Percentiles rank a stretch among this genome's conserved stretches.
phyloP scores from a whole-genome alignment of 805 yeast species.

The Hermanozyma aechmeae region DNA sequence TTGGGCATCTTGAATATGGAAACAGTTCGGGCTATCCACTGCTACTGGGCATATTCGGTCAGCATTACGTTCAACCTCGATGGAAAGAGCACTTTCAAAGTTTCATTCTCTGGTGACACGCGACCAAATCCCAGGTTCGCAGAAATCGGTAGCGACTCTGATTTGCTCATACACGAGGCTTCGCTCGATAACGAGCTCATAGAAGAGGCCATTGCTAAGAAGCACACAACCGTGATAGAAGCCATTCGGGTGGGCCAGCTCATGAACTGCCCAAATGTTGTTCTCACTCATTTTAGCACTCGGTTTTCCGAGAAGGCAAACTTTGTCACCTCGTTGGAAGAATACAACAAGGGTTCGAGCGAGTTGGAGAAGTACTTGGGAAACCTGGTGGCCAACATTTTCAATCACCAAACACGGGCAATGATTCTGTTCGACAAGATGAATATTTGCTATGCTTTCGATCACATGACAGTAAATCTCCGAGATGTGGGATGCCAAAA shows the following conservation, averaged over 20 bases:
- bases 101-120: constrained; percentile 93
- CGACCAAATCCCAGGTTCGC: constrained; percentile 69
- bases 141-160: constrained; percentile 54
- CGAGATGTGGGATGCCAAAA: constrained; percentile 19
- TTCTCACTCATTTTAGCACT: constrained; percentile 89
- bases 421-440: constrained; percentile 17
- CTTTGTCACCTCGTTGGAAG: constrained; percentile 14
- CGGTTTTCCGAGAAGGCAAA: constrained; percentile 46
- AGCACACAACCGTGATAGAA: constrained; percentile 83
- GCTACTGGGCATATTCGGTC: constrained; percentile 64
- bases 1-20: constrained; percentile 34
- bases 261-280: constrained; percentile 64
- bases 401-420: constrained; percentile 5
- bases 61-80: constrained; percentile 46
- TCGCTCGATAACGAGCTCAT: constrained; percentile 74
- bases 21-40: constrained; percentile 77
- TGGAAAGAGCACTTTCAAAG: constrained; percentile 38
- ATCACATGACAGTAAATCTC: constrained; percentile 25
- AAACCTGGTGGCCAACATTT: constrained; percentile 16
- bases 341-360: constrained; percentile 13
- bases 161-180: constrained; percentile 85
- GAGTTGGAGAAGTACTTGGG: constrained; percentile 21
- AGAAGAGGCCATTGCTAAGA: constrained; percentile 72
- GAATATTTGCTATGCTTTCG: constrained; percentile 31
- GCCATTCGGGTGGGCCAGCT: constrained; percentile 61